Conservation (phyloP, 2,329 filamentous ascomycete species). For the Hymenoscyphus albidus region DNA sequence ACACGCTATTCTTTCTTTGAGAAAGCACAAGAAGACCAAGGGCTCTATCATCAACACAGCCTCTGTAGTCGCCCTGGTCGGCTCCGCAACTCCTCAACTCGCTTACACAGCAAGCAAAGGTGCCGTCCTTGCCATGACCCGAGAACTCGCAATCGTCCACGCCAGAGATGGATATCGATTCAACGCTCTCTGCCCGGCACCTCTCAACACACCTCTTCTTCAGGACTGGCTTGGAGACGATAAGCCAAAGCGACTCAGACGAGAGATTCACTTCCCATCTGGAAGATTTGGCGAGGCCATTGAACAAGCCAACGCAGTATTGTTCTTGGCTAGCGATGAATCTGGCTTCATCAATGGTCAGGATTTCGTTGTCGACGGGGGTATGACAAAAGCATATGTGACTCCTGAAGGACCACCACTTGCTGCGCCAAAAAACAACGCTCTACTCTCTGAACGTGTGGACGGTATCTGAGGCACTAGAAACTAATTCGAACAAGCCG, state of each 20-base stretch:
- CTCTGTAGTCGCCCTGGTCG: slow-evolving; percentile 68
- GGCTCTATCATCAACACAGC: slow-evolving; percentile 73
- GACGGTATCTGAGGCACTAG: slow-evolving; percentile 35
- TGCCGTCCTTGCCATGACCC: slow-evolving; percentile 69
- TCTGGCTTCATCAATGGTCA: slow-evolving; percentile 71
- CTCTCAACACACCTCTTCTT: slow-evolving; percentile 69
- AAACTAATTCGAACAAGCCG: not conserved
- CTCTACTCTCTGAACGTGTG: slow-evolving; percentile 32
- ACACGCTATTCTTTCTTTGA: slow-evolving; percentile 64
- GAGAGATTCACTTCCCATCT: slow-evolving; percentile 71
- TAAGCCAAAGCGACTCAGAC: slow-evolving; percentile 62
- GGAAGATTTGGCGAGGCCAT: slow-evolving; percentile 74
- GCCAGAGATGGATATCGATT: slow-evolving; percentile 71
- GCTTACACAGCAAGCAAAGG: slow-evolving; percentile 77
- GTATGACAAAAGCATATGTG: slow-evolving; percentile 89
- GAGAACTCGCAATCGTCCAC: slow-evolving; percentile 71
- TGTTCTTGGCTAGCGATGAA: slow-evolving; percentile 73
- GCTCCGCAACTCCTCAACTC: slow-evolving; percentile 66
- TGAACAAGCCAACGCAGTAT: slow-evolving; percentile 70
- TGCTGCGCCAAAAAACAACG: slow-evolving; percentile 48
- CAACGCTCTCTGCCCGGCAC: slow-evolving; percentile 70
- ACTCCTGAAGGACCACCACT: slow-evolving; percentile 58
- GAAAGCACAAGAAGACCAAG: slow-evolving; percentile 62
- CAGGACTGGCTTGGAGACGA: slow-evolving; percentile 77
- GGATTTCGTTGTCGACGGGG: slow-evolving; percentile 93